phyloP scores from a whole-genome alignment of 139 green algal genomes.

The Coelastrella sp. region DNA sequence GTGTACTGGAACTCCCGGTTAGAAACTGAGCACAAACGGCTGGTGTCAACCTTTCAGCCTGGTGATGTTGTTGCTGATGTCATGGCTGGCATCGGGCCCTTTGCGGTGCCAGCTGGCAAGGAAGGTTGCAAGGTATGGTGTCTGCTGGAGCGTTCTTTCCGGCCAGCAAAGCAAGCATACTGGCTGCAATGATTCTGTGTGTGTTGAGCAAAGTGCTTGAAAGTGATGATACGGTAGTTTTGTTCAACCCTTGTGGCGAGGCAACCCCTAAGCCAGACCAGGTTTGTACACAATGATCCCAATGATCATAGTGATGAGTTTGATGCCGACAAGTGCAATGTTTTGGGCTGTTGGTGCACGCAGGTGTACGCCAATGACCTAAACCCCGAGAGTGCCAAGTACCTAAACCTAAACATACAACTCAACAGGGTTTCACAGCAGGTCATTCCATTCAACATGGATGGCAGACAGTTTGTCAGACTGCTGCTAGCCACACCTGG shows the following conservation, averaged over 20 bases:
- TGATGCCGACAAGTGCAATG: too few species aligned
- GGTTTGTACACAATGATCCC: too few species aligned
- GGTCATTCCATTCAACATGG: conserved; percentile 80
- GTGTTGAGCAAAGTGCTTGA: too few species aligned
- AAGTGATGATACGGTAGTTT: too few species aligned
- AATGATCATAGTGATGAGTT: too few species aligned
- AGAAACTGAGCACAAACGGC: conserved; percentile 93
- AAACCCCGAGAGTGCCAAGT: conserved; percentile 89
- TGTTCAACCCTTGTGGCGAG: too few species aligned
- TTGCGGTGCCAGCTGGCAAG: conserved; percentile 93
- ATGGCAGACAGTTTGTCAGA: conserved; percentile 83
- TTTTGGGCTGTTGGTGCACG: too few species aligned
- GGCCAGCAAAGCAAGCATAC: too few species aligned
- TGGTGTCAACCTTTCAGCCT: conserved; percentile 79
- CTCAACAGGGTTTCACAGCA: conserved; percentile 76
- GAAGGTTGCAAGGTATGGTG: conserved; percentile 84
- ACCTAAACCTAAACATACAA: conserved; percentile 82
- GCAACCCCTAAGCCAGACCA: too few species aligned
- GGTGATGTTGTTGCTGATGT: conserved; percentile 85
- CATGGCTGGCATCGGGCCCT: conserved; percentile 97
- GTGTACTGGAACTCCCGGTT: conserved; percentile 99
- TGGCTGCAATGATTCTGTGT: too few species aligned
- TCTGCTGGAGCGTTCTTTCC: too few species aligned
- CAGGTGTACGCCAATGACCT: conserved; percentile 98
- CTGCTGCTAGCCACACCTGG: conserved; percentile 59